Base-by-base conservation (phyloP, 768 basidiomycete species). In the Dentipellis sp. region DNA sequence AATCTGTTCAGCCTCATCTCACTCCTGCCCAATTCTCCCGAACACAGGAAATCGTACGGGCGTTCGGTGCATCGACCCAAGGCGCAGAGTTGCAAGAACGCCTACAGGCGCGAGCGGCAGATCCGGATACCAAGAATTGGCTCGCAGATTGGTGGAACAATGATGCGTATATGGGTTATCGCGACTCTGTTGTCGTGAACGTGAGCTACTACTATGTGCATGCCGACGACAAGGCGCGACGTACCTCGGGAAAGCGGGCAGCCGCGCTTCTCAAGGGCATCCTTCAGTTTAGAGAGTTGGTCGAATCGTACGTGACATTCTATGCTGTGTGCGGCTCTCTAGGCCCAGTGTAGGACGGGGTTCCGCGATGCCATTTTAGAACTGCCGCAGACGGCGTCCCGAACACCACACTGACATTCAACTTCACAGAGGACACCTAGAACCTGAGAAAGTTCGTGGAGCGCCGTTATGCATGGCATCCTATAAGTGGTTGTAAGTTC, bases 141-240 rank as follows among this genome's bases (percentile, higher is more conserved):
- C 77, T 99, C n/a, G 79, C 81, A 49, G 92, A 95, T 52, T 99
- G 97, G 97, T 99, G 95, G 95, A 94, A 98, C 71, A 91, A 97
- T 37, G 80, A 69, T 4, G 94, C 94, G 16, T 91, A 89, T 67
- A 85, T 91, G 86, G 86, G 74, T 6, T 91, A 90, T 66, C 79
- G 91, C 50, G 94, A 95, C 63, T 84, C 94, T 1, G 90, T 97
- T 50, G 86, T 94, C 34, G 88, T 94, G 12, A 88, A 83, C 61
- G 92, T 94, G 64, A 92, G 86, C 78, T 99, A 99, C 75, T 98
- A 88, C 74, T 99, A 91, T 68, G 80, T 94, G 9, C 94, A 98
- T 69, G 68, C 84, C 47, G 80, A 86, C 56, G 89, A 93, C 64
- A 73, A 65, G 47, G 66, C 70, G 21, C 69, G 75, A 49, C 75